A percentile compares a stretch with the other conserved stretches of the same genome.
These are phyloP conservation scores for Gracilaria caudata DNA, from an alignment of 23 red algal species.

Conservation along the genomic window DNA sequence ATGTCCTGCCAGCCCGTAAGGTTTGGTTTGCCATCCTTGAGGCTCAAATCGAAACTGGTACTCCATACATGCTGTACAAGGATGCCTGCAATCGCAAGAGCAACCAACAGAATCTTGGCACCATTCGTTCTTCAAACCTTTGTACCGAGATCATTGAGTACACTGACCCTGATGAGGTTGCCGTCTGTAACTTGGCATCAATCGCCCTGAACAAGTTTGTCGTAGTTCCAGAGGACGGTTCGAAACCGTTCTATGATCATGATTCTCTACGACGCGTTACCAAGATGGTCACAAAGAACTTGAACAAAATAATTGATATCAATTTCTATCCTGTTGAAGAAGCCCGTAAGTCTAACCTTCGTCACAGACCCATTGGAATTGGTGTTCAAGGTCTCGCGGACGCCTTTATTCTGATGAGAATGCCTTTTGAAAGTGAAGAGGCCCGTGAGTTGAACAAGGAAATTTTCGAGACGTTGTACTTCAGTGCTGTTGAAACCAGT, in stretches of 20 bases:
- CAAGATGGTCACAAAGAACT: conserved; percentile 81
- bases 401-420: conserved; percentile 96
- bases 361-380: conserved; percentile 96
- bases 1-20: conserved; percentile 78
- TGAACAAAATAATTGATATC: conserved; percentile 98
- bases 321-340: conserved; percentile 96
- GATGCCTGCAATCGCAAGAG: conserved; percentile 97
- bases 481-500: conserved; percentile 79
- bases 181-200: conserved; percentile 99
- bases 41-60: conserved; percentile 98
- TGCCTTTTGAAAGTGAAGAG: conserved; percentile 97
- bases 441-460: conserved; percentile 88
- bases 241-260: conserved; percentile 74
- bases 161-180: conserved; percentile 97
- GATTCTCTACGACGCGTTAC: conserved; percentile 73
- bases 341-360: conserved; percentile 87
- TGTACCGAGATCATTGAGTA: conserved; percentile 99
- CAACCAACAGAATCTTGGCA: conserved; percentile 99
- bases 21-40: conserved; percentile 99
- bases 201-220: conserved; percentile 98
- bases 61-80: conserved; percentile 99
- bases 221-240: conserved; percentile 55
- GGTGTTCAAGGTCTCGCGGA: conserved; percentile 97
- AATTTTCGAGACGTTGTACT: conserved; percentile 98
- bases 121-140: conserved; percentile 90